Evolutionary conservation across 805 yeast genomes (phyloP).

Genomic region (Cyberlindnera bimundalis): DNA sequence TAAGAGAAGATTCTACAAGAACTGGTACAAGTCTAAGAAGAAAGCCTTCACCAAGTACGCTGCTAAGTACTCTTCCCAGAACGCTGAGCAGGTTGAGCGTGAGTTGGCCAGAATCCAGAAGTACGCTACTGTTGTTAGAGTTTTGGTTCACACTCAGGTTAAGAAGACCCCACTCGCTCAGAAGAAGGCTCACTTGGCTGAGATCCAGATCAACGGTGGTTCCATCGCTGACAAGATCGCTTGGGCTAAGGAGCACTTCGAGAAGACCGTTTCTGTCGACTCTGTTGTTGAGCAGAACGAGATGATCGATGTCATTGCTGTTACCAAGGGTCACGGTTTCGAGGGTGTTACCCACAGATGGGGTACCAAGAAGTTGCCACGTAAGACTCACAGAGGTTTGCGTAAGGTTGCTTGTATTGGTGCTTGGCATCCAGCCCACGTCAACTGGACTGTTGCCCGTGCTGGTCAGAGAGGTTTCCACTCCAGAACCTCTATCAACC

Average conservation of each 20-base stretch:
- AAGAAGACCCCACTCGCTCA: constrained; percentile 98
- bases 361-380: constrained; percentile 99
- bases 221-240: constrained; percentile 94
- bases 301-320: constrained; percentile 97
- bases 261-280: constrained; percentile 95
- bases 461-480: constrained; percentile 99
- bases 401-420: constrained; percentile 99
- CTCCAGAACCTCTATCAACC: constrained; percentile 99
- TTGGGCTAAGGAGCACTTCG: constrained; percentile 99
- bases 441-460: constrained; percentile 99
- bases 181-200: constrained; percentile 99
- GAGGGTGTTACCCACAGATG: constrained; percentile 99
- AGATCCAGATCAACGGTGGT: constrained; percentile 99
- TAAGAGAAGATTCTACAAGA: constrained; percentile 99
- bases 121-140: constrained; percentile 98
- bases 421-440: constrained; percentile 99
- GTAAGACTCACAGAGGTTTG: constrained; percentile 99
- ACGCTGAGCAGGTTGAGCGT: constrained; percentile 83
- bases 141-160: constrained; percentile 98
- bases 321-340: constrained; percentile 99
- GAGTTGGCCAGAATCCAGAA: constrained; percentile 98
- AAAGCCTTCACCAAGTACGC: constrained; percentile 99
- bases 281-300: constrained; percentile 98
- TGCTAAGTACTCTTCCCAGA: constrained; percentile 91
- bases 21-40: constrained; percentile 99